Conservation (phyloP, 139 green algal species). For the Coelastrella sp. region DNA sequence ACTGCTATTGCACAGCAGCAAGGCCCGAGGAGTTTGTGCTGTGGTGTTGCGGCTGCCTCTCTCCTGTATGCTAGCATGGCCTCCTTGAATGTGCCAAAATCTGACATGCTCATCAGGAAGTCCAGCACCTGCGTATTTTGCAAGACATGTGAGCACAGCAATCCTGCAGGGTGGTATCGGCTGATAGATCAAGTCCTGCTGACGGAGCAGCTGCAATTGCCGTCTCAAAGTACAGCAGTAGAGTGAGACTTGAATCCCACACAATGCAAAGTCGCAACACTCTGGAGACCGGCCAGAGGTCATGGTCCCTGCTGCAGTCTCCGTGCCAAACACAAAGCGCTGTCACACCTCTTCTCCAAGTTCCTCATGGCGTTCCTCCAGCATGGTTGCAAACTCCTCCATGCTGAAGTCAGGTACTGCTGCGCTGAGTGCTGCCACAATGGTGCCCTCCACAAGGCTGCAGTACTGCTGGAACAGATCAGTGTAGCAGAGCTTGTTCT, state of each 20-base stretch:
- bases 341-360: constrained; percentile 19
- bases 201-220: too few relatives aligned
- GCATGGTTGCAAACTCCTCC: constrained; percentile 9
- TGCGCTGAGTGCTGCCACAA: background rate
- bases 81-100: constrained; percentile 69
- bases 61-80: constrained; percentile 52
- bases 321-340: background rate
- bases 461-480: constrained; percentile 40
- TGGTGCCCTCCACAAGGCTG: background rate
- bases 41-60: background rate
- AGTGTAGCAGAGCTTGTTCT: constrained; percentile 62
- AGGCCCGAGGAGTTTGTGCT: constrained; percentile 23
- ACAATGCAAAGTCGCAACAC: too few relatives aligned
- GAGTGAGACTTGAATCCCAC: too few relatives aligned
- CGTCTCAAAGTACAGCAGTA: too few relatives aligned
- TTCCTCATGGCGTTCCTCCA: constrained; percentile 1
- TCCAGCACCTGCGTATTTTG: constrained; percentile 57
- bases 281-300: too few relatives aligned
- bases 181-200: too few relatives aligned
- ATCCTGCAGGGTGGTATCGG: too few relatives aligned
- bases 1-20: constrained; percentile 43
- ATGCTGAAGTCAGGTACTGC: constrained; percentile 24
- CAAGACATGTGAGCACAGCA: too few relatives aligned
- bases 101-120: constrained; percentile 58
- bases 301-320: too few relatives aligned